phyloP scores from a whole-genome alignment of 371 early-diverging fungal genomes.

The Circinella umbellata region DNA sequence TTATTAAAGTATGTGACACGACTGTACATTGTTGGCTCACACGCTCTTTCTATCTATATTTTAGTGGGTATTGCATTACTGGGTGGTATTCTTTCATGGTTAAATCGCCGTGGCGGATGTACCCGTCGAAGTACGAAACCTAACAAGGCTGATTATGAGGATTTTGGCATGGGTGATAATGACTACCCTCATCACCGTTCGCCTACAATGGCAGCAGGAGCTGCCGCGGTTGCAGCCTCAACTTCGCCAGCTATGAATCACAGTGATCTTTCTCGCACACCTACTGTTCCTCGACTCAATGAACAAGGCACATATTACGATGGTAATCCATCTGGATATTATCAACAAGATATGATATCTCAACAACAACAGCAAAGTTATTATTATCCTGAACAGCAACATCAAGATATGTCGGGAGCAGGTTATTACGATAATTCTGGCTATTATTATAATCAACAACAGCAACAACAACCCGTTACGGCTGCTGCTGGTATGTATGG shows the following conservation, averaged over 20 bases:
- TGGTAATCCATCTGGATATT: conserved; percentile 16
- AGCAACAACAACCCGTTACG: conserved; percentile 2
- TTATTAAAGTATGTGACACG: conserved; percentile 7
- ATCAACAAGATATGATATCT: conserved; percentile 13
- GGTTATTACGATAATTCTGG: conserved; percentile 15
- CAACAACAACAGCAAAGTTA: conserved; percentile 26
- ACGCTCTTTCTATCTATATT: not conserved
- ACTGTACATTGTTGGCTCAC: conserved; percentile 6
- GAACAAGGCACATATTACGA: conserved; percentile 29
- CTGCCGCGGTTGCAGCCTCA: conserved; percentile 7
- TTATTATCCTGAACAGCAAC: conserved; percentile 17
- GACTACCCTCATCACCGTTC: conserved; percentile 38
- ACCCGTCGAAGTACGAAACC: conserved; percentile 29
- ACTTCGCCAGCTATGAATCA: conserved; percentile 15
- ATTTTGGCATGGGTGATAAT: conserved; percentile 49
- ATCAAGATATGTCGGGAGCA: conserved; percentile 11
- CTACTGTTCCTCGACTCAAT: conserved; percentile 18
- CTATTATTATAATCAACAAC: conserved; percentile 23
- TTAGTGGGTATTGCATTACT: conserved; percentile 47
- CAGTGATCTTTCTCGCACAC: conserved; percentile 3
- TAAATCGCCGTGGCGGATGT: conserved; percentile 45
- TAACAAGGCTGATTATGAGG: conserved; percentile 41
- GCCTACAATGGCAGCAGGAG: conserved; percentile 12
- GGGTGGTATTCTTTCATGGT: conserved; percentile 37
- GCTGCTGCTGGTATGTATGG: conserved; percentile 8